Percentiles rank a stretch among this genome's conserved stretches.
Evolutionary conservation across 352 stramenopile genomes (phyloP).

Genomic region (Phytophthora citricola): DNA sequence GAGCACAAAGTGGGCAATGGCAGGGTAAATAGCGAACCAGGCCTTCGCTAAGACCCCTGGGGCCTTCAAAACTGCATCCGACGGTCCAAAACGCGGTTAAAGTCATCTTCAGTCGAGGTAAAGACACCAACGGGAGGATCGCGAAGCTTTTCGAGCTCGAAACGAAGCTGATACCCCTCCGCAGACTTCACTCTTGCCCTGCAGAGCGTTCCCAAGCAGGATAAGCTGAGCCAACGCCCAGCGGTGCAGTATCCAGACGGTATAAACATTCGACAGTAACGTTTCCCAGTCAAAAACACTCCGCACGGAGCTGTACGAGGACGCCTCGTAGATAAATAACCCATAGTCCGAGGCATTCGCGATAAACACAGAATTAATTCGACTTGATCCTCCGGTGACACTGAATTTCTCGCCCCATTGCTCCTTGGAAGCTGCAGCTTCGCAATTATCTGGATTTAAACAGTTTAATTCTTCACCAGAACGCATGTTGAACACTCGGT

Average conservation of each 20-base stretch:
- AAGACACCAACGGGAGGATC: background rate
- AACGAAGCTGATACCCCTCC: background rate
- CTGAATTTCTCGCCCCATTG: background rate
- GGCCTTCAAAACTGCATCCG: background rate
- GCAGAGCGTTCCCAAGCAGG: background rate
- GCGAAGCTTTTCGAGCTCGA: background rate
- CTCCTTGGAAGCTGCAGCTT: background rate
- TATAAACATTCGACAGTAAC: background rate
- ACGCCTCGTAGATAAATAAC: background rate
- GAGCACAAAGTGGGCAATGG: background rate
- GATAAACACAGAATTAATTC: background rate
- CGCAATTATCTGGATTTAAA: background rate
- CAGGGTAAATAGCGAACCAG: background rate
- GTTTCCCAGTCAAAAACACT: conserved; percentile 1
- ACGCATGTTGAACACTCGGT: background rate
- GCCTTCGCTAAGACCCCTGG: background rate
- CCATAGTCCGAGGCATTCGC: background rate
- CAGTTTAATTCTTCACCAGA: background rate
- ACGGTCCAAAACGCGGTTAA: background rate
- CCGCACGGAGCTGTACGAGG: background rate
- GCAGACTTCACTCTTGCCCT: background rate
- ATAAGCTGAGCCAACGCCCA: background rate
- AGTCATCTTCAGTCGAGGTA: background rate
- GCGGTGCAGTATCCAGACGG: background rate
- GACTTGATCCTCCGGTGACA: background rate